Percentiles rank a stretch among this genome's conserved stretches.
Conservation (phyloP, 2,329 filamentous ascomycete species). For the Coleophoma cylindrospora region DNA sequence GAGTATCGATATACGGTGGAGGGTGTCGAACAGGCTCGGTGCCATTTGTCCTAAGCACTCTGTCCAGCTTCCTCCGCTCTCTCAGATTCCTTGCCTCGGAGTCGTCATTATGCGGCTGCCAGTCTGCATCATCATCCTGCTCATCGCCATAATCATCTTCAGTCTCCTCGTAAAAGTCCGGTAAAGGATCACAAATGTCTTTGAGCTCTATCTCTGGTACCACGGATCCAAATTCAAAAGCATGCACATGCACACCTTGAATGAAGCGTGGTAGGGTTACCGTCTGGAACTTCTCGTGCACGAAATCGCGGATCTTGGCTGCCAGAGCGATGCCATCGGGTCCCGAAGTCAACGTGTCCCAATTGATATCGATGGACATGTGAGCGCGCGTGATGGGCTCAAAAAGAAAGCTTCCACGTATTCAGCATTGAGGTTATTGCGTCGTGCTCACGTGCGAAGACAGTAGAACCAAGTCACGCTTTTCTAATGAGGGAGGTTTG, state of each 20-base stretch:
- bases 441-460: too few relatives aligned
- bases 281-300: conserved; percentile 93
- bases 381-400: conserved; percentile 3
- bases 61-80: conserved; percentile 29
- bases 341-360: conserved; percentile 86
- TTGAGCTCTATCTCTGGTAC: conserved; percentile 86
- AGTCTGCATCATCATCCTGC: conserved; percentile 35
- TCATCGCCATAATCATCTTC: conserved; percentile 56
- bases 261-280: conserved; percentile 92
- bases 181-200: conserved; percentile 91
- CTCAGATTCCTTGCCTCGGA: conserved; percentile 19
- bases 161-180: conserved; percentile 91
- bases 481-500: too few relatives aligned
- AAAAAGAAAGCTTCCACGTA: neutral
- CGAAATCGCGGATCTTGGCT: conserved; percentile 82
- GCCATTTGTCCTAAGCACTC: conserved; percentile 26
- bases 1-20: conserved; percentile 35
- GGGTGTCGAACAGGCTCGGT: conserved; percentile 11
- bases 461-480: too few relatives aligned
- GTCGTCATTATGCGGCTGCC: conserved; percentile 7
- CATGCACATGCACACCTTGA: conserved; percentile 89
- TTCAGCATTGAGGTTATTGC: neutral
- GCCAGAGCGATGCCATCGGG: conserved; percentile 82
- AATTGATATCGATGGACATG: conserved; percentile 98
- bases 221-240: conserved; percentile 85